Evolutionary conservation across 495 filamentous ascomycete genomes (phyloP).

Genomic region (Glutinoglossum americanum): DNA sequence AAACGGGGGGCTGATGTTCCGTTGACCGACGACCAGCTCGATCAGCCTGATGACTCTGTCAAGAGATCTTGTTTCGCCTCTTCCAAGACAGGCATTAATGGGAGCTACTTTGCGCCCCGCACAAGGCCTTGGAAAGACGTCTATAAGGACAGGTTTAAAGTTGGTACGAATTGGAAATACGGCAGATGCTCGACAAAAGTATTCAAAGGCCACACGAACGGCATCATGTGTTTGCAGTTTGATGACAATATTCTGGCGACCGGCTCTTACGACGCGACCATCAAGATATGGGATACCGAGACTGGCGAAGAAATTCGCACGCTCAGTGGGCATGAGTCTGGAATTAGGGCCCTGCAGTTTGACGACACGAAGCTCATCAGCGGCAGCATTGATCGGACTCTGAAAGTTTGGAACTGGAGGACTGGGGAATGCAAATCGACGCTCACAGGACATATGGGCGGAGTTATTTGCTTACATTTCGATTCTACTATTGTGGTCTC

Average conservation of each 20-base stretch:
- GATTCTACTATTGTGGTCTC: slow-evolving; percentile 63
- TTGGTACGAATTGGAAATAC: slow-evolving; percentile 91
- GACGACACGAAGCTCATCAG: slow-evolving; percentile 81
- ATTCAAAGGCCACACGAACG: slow-evolving; percentile 80
- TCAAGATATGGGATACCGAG: slow-evolving; percentile 91
- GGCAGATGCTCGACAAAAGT: slow-evolving; percentile 62
- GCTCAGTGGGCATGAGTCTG: slow-evolving; percentile 56
- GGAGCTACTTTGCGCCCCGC: slow-evolving; percentile 24
- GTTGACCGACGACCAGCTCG: neutral
- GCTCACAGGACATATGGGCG: slow-evolving; percentile 51
- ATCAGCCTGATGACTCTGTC: neutral
- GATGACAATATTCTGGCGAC: slow-evolving; percentile 82
- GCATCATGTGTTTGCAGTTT: slow-evolving; percentile 90
- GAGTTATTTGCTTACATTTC: slow-evolving; percentile 73
- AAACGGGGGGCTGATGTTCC: neutral
- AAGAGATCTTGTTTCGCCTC: neutral
- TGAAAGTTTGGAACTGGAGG: slow-evolving; percentile 93
- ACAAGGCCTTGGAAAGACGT: slow-evolving; percentile 80
- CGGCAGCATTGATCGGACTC: slow-evolving; percentile 54
- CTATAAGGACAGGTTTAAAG: slow-evolving; percentile 71
- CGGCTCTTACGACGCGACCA: slow-evolving; percentile 82
- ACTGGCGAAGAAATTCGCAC: slow-evolving; percentile 70
- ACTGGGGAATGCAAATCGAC: slow-evolving; percentile 76
- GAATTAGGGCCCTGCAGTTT: slow-evolving; percentile 77
- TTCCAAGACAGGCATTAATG: neutral